A percentile compares a stretch with the other conserved stretches of the same genome.
Conservation (phyloP, 2,329 filamentous ascomycete species). For the Phyllosticta citriasiana region DNA sequence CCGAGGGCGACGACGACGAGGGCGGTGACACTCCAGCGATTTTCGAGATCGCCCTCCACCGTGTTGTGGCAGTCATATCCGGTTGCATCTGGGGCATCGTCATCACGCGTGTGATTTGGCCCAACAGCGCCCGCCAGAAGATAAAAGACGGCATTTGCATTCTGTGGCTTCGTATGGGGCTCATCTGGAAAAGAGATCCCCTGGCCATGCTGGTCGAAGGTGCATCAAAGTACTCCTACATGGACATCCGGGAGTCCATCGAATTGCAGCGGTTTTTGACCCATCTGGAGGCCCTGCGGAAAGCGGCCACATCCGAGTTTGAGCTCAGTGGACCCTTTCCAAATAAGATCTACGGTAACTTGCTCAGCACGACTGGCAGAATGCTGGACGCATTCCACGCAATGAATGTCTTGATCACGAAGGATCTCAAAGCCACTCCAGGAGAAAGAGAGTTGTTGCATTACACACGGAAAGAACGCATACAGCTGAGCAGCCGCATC, state of each 20-base stretch:
- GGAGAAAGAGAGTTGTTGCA: conserved; percentile 73
- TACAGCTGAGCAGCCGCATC: conserved; percentile 74
- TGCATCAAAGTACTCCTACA: conserved; percentile 47
- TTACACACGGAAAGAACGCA: conserved; percentile 70
- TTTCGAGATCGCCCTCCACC: conserved; percentile 75
- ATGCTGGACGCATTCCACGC: conserved; percentile 92
- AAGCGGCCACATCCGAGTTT: conserved; percentile 72
- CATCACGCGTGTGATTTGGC: conserved; percentile 83
- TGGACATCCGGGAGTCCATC: conserved; percentile 78
- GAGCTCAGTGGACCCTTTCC: conserved; percentile 84
- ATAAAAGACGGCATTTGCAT: conserved; percentile 81
- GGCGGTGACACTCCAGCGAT: conserved; percentile 77
- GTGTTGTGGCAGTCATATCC: conserved; percentile 73
- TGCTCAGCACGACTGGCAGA: conserved; percentile 69
- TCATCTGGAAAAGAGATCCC: conserved; percentile 93
- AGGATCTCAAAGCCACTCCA: conserved; percentile 62
- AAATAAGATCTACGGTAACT: conserved; percentile 57
- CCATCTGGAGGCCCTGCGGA: conserved; percentile 63
- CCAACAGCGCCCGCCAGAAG: conserved; percentile 79
- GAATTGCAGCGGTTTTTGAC: conserved; percentile 71
- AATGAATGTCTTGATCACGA: conserved; percentile 86
- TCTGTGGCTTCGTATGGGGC: conserved; percentile 87
- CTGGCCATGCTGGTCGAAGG: conserved; percentile 55
- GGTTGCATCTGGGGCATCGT: conserved; percentile 90
- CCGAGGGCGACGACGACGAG: conserved; percentile 76